phyloP scores from a whole-genome alignment of 495 filamentous ascomycete genomes.

The Daldinia decipiens region DNA sequence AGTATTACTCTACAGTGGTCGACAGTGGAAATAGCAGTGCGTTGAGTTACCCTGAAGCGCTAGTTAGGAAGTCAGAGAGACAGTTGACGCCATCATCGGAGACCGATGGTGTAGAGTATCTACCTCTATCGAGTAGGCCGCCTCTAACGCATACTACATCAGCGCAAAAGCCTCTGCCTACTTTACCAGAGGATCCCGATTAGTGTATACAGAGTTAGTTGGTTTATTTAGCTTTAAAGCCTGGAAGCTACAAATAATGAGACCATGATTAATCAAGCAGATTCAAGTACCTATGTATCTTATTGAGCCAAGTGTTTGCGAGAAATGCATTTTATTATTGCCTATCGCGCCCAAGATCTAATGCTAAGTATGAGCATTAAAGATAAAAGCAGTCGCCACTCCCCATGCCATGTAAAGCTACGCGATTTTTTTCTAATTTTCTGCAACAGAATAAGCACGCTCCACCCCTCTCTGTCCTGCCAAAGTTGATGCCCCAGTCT shows the following conservation, averaged over 20 bases:
- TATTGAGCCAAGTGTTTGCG: background rate
- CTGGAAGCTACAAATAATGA: slow-evolving; percentile 41
- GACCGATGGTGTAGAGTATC: slow-evolving; percentile 34
- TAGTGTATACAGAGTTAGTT: slow-evolving; percentile 21
- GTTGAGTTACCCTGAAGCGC: slow-evolving; percentile 28
- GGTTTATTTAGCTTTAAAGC: slow-evolving; percentile 1
- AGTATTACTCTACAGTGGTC: slow-evolving; percentile 32
- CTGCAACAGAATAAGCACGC: slow-evolving; percentile 1
- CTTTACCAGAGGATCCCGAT: slow-evolving; percentile 59
- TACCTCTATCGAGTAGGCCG: slow-evolving; percentile 39
- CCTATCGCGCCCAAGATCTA: slow-evolving; percentile 7
- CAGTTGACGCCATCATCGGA: slow-evolving; percentile 54
- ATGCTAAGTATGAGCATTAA: background rate
- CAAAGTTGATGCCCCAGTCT: slow-evolving; percentile 7
- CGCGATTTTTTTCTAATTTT: slow-evolving; percentile 12
- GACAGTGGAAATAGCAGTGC: slow-evolving; percentile 12
- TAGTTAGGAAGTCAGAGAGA: slow-evolving; percentile 42
- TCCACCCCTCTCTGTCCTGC: background rate
- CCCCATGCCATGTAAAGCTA: slow-evolving; percentile 24
- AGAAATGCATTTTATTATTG: background rate
- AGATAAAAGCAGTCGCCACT: slow-evolving; percentile 29
- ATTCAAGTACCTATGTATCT: background rate
- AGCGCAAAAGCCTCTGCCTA: slow-evolving; percentile 60
- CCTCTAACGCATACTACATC: slow-evolving; percentile 38
- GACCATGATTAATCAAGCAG: slow-evolving; percentile 18